phyloP scores from a whole-genome alignment of 352 stramenopile genomes.

The Globisporangium perplexum region DNA sequence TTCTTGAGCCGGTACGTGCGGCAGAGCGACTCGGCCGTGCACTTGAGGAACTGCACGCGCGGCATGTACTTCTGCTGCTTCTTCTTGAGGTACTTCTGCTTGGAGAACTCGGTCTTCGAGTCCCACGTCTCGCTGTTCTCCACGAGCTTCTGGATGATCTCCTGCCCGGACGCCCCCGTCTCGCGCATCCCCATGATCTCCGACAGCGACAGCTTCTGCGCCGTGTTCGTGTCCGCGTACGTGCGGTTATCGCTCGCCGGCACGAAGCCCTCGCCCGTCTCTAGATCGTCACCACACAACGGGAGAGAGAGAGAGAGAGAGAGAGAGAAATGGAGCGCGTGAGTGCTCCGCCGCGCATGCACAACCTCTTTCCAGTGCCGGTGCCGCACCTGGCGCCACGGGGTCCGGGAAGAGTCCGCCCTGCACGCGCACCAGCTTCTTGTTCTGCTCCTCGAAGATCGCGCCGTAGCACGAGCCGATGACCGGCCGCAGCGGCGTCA shows the following conservation, averaged over 20 bases:
- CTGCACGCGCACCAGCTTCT: slow-evolving; percentile 61
- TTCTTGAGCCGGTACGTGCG: slow-evolving; percentile 89
- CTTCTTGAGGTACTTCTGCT: slow-evolving; percentile 96
- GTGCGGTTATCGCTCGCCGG: slow-evolving; percentile 72
- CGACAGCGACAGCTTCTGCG: slow-evolving; percentile 65
- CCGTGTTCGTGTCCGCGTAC: slow-evolving; percentile 84
- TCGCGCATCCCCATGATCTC: slow-evolving; percentile 69
- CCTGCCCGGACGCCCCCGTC: slow-evolving; percentile 59
- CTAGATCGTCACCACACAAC: slow-evolving; percentile 13
- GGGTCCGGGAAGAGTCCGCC: slow-evolving; percentile 79
- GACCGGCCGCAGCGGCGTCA: slow-evolving; percentile 57
- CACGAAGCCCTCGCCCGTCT: slow-evolving; percentile 77
- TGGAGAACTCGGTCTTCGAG: slow-evolving; percentile 93
- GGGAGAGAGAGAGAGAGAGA: neutral
- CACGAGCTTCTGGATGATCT: slow-evolving; percentile 92
- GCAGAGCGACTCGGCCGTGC: slow-evolving; percentile 88
- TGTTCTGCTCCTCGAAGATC: slow-evolving; percentile 85
- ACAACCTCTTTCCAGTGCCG: neutral
- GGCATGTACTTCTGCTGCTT: slow-evolving; percentile 94
- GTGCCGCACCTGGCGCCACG: slow-evolving; percentile 56
- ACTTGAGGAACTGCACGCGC: slow-evolving; percentile 76
- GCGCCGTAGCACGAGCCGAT: slow-evolving; percentile 71
- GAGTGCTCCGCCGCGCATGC: neutral
- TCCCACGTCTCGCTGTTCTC: slow-evolving; percentile 94
- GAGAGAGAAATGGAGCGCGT: neutral